These are phyloP conservation scores for Penicillium malachiteum DNA, from an alignment of 495 filamentous ascomycete genomes.

Conservation along the genomic window DNA sequence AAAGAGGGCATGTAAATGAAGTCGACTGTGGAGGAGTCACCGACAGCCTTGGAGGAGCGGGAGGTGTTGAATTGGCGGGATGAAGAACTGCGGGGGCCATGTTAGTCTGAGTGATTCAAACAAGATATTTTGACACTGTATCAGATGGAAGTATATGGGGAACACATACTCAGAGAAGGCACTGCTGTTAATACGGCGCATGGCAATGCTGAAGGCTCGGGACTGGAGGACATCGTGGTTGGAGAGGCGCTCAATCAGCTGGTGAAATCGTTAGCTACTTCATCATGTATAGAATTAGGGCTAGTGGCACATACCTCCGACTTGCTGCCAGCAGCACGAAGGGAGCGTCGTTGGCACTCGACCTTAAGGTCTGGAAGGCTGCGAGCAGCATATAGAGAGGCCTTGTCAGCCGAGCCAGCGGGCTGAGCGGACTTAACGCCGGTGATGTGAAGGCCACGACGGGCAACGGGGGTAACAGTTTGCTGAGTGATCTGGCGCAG, in stretches of 20 bases:
- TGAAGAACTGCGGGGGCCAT: constrained; percentile 16
- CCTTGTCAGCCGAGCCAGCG: constrained; percentile 34
- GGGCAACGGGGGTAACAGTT: constrained; percentile 33
- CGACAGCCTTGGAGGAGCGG: constrained; percentile 51
- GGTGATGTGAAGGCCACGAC: constrained; percentile 55
- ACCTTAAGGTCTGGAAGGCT: constrained; percentile 39
- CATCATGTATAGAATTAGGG: not conserved
- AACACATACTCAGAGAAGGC: constrained; percentile 40
- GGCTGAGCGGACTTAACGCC: constrained; percentile 50
- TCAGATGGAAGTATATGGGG: not conserved
- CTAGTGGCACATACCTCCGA: constrained; percentile 31
- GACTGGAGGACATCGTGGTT: constrained; percentile 53
- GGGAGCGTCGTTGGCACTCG: constrained; percentile 39
- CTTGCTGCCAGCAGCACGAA: constrained; percentile 34
- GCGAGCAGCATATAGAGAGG: constrained; percentile 36
- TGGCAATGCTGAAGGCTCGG: constrained; percentile 55
- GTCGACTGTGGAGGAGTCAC: constrained; percentile 62
- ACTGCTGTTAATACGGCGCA: constrained; percentile 45
- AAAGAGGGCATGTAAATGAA: constrained; percentile 60
- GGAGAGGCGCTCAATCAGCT: constrained; percentile 54
- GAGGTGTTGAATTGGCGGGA: constrained; percentile 61
- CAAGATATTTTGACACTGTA: too few species aligned
- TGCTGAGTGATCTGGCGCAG: constrained; percentile 45
- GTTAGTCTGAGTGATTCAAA: not conserved
- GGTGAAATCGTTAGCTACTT: constrained; percentile 2